A percentile compares a stretch with the other conserved stretches of the same genome.
Evolutionary conservation across 2,329 filamentous ascomycete genomes (phyloP).

Genomic region (Apiospora phragmitis): DNA sequence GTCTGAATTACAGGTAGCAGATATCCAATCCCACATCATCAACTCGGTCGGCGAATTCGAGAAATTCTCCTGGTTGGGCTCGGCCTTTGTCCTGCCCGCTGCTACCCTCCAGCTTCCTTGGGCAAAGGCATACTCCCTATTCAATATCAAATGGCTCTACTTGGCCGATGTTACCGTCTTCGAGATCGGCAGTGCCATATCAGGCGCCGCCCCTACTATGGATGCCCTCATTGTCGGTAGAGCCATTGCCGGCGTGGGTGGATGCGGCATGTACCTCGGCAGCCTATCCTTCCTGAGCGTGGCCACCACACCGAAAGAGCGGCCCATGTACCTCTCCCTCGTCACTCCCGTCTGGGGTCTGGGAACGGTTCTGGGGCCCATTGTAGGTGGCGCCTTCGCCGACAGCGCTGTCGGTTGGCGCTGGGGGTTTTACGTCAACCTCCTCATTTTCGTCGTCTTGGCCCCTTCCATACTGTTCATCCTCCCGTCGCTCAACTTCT

Average conservation of each 20-base stretch:
- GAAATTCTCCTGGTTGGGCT: conserved; percentile 40
- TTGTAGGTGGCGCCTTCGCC: conserved; percentile 47
- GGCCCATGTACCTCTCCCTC: conserved; percentile 22
- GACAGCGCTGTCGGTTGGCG: conserved; percentile 44
- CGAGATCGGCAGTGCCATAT: conserved; percentile 33
- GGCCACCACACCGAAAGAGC: conserved; percentile 23
- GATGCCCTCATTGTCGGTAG: conserved; percentile 50
- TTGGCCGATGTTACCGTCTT: conserved; percentile 22
- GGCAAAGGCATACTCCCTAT: conserved; percentile 37
- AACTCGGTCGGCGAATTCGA: conserved; percentile 32
- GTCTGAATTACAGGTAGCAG: conserved; percentile 36
- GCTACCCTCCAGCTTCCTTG: conserved; percentile 32
- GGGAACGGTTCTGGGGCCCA: conserved; percentile 47
- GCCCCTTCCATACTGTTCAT: conserved; percentile 33
- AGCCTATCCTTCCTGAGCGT: conserved; percentile 23
- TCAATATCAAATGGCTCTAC: conserved; percentile 45
- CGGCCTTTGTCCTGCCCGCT: conserved; percentile 38
- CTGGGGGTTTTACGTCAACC: conserved; percentile 57
- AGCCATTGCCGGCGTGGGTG: conserved; percentile 44
- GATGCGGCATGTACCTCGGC: conserved; percentile 43
- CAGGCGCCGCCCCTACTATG: conserved; percentile 44
- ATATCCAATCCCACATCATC: conserved; percentile 41
- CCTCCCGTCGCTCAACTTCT: conserved; percentile 26
- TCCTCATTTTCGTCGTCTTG: conserved; percentile 44
- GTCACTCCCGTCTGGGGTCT: conserved; percentile 39